Evolutionary conservation across 176 grass and related monocot species (phyloP).

Genomic region (Oryza glaberrima): DNA sequence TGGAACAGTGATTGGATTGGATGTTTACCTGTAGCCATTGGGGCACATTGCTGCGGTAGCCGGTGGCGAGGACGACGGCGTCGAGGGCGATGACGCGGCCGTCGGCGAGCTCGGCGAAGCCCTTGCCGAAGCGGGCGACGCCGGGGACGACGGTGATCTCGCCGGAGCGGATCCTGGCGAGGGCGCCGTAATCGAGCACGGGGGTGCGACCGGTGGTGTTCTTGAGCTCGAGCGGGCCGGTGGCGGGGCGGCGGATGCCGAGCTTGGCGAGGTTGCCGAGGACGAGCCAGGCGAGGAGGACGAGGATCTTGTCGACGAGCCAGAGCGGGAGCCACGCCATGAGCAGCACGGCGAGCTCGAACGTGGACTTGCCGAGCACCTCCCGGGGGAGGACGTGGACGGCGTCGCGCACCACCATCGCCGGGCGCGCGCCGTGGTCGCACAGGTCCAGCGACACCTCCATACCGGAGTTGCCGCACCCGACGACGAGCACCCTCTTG

Average conservation of each 20-base stretch:
- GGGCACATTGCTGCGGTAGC: conserved; percentile 82
- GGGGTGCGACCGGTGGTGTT: conserved; percentile 70
- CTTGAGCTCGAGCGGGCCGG: conserved; percentile 76
- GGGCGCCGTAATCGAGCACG: conserved; percentile 69
- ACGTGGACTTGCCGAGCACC: conserved; percentile 75
- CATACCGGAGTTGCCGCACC: conserved; percentile 92
- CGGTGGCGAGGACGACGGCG: conserved; percentile 79
- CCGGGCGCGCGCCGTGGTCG: conserved; percentile 57
- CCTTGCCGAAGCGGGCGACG: conserved; percentile 42
- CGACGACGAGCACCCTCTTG: conserved; percentile 73
- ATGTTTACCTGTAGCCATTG: conserved; percentile 77
- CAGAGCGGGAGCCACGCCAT: conserved; percentile 82
- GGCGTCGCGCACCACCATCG: conserved; percentile 85
- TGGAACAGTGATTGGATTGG: neutral
- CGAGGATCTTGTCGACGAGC: conserved; percentile 72
- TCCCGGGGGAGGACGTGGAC: conserved; percentile 84
- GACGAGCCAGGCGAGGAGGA: conserved; percentile 63
- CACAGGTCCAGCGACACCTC: conserved; percentile 86
- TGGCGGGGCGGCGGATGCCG: conserved; percentile 67
- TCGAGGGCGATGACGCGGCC: conserved; percentile 55
- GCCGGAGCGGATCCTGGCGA: conserved; percentile 52
- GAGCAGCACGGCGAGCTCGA: conserved; percentile 76
- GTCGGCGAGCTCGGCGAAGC: conserved; percentile 58
- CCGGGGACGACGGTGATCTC: conserved; percentile 75
- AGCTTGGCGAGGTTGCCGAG: conserved; percentile 60